Conservation (phyloP, 2,329 filamentous ascomycete species). For the Ophiosphaerella herpotricha region DNA sequence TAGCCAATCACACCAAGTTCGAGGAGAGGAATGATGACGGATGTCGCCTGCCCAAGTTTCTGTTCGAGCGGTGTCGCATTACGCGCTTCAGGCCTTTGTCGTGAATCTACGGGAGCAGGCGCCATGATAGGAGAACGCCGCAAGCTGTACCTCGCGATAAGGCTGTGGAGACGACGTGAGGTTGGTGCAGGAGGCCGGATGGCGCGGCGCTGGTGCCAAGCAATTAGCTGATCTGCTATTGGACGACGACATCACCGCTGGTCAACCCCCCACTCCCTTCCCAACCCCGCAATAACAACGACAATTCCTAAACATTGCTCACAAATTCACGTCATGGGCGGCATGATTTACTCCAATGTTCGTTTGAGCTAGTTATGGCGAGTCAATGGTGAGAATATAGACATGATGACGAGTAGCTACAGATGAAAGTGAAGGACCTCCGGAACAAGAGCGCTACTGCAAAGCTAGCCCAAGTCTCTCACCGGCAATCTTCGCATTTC, state of each 20-base stretch:
- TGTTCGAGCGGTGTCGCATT: slow-evolving; percentile 29
- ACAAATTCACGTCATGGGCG: too few relatives aligned
- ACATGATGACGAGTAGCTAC: too few relatives aligned
- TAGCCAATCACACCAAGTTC: slow-evolving; percentile 70
- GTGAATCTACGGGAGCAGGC: slow-evolving; percentile 24
- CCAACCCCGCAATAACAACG: too few relatives aligned
- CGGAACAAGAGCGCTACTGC: not conserved
- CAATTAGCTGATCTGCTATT: too few relatives aligned
- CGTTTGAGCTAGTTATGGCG: too few relatives aligned
- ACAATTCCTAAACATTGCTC: too few relatives aligned
- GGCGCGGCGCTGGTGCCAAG: not conserved
- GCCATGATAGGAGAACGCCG: slow-evolving; percentile 19
- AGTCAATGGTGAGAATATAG: too few relatives aligned
- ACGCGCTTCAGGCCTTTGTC: slow-evolving; percentile 27
- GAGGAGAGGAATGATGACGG: slow-evolving; percentile 71
- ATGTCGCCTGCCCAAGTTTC: slow-evolving; percentile 60
- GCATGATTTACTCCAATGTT: too few relatives aligned
- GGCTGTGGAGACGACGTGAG: slow-evolving; percentile 3
- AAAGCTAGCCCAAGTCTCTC: not conserved
- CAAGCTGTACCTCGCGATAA: not conserved
- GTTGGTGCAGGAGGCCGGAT: not conserved
- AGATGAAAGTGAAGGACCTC: too few relatives aligned
- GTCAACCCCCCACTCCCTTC: too few relatives aligned
- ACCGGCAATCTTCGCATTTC: too few relatives aligned
- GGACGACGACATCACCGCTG: too few relatives aligned